phyloP scores from a whole-genome alignment of 257 asterid species.

The Penstemon barbatus region DNA sequence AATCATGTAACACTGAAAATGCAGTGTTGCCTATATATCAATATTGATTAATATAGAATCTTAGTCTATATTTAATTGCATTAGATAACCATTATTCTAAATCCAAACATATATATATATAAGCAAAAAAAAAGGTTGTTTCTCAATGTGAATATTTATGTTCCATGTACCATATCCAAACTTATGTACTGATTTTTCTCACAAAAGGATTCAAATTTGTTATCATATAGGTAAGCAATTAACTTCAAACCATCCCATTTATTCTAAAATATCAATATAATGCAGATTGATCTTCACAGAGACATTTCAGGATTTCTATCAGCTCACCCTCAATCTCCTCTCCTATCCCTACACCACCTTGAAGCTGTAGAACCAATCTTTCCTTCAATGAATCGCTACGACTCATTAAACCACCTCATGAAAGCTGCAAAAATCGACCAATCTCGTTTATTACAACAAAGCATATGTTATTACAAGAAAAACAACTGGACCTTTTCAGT shows the following conservation, averaged over 20 bases:
- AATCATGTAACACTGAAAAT: too few species aligned
- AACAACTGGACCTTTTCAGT: slow-evolving; percentile 48
- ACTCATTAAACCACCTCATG: slow-evolving; percentile 41
- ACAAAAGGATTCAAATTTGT: too few species aligned
- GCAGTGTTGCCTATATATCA: too few species aligned
- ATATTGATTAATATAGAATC: too few species aligned
- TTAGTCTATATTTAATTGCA: too few species aligned
- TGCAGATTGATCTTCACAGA: slow-evolving; percentile 41
- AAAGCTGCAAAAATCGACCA: slow-evolving; percentile 37
- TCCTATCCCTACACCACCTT: slow-evolving; percentile 53
- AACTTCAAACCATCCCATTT: too few species aligned
- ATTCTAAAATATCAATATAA: neutral
- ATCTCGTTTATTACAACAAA: slow-evolving; percentile 46
- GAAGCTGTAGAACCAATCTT: slow-evolving; percentile 47
- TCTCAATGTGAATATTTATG: too few species aligned
- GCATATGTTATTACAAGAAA: slow-evolving; percentile 38
- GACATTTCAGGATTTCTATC: slow-evolving; percentile 48
- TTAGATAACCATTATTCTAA: too few species aligned
- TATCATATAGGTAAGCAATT: too few species aligned
- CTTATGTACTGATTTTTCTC: neutral
- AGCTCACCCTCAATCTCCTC: slow-evolving; percentile 50
- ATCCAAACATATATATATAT: too few species aligned
- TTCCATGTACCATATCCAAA: too few species aligned
- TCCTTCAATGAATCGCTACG: slow-evolving; percentile 39
- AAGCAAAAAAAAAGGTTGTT: too few species aligned